These are phyloP conservation scores for Strobilomyces echinocephalus DNA, from an alignment of 768 basidiomycete genomes.

Conservation along the genomic window DNA sequence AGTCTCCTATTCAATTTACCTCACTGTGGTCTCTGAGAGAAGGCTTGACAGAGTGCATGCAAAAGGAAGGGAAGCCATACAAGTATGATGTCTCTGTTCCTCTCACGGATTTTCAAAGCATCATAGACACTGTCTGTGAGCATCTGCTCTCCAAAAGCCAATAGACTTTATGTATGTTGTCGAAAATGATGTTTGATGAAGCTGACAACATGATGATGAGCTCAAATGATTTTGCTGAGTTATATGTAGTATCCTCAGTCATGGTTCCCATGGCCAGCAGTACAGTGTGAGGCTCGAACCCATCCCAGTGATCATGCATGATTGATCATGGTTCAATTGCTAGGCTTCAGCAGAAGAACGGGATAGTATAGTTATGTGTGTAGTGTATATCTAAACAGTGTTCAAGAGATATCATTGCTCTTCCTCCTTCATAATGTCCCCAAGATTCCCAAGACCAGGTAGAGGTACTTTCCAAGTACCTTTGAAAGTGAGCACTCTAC, in stretches of 20 bases:
- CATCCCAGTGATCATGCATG: no score
- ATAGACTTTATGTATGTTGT: conserved; percentile 80
- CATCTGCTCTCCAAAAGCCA: conserved; percentile 62
- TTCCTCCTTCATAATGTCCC: conserved; percentile 30
- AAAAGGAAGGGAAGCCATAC: conserved; percentile 92
- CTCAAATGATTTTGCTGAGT: no score
- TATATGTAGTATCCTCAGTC: no score
- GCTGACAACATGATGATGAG: conserved; percentile 43
- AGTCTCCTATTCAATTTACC: conserved; percentile 83
- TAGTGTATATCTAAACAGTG: conserved; percentile 8
- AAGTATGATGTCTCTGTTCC: conserved; percentile 97
- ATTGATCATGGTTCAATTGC: no score
- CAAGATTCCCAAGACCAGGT: conserved; percentile 56
- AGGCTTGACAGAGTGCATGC: conserved; percentile 84
- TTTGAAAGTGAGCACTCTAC: conserved; percentile 53
- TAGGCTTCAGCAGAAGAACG: no score
- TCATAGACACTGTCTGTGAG: conserved; percentile 77
- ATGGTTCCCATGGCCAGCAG: no score
- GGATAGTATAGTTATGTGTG: neutral
- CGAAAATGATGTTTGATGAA: conserved; percentile 79
- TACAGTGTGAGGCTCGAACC: no score
- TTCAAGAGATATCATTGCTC: no score
- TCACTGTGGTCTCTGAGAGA: conserved; percentile 91
- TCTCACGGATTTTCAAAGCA: conserved; percentile 75
- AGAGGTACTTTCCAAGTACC: conserved; percentile 65